Conservation (phyloP, 2,329 filamentous ascomycete genomes). For the Ceratocystis huliohia region DNA sequence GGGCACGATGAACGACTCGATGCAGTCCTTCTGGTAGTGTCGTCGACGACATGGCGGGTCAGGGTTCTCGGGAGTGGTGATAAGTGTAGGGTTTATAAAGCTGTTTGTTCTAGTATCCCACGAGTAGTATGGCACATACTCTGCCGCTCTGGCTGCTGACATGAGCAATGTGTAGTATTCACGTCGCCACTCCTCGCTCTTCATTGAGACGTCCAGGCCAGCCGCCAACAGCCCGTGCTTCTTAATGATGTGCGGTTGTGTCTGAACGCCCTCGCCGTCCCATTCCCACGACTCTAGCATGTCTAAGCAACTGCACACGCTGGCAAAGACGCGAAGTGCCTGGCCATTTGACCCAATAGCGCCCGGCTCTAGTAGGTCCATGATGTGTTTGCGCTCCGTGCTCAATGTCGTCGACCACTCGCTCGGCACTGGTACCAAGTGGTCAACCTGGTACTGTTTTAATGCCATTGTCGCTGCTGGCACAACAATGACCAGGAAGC, state of each 20-base stretch:
- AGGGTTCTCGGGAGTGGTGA: constrained; percentile 75
- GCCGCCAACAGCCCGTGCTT: constrained; percentile 13
- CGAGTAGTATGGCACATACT: constrained; percentile 70
- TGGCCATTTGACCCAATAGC: constrained; percentile 5
- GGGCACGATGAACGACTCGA: constrained; percentile 53
- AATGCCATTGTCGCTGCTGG: constrained; percentile 14
- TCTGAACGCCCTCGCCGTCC: constrained; percentile 18
- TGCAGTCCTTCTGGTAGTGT: constrained; percentile 60
- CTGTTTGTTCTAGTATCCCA: constrained; percentile 49
- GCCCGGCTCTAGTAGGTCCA: constrained; percentile 16
- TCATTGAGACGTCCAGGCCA: constrained; percentile 56
- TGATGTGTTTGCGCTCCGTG: constrained; percentile 8
- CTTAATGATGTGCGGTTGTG: constrained; percentile 12
- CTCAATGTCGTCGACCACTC: constrained; percentile 14
- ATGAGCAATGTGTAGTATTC: constrained; percentile 79
- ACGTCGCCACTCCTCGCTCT: constrained; percentile 71
- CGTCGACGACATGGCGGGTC: constrained; percentile 56
- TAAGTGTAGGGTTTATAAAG: constrained; percentile 57
- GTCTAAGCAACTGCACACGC: constrained; percentile 12
- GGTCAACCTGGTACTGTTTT: constrained; percentile 16
- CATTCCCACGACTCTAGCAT: constrained; percentile 17
- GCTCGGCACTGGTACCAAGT: constrained; percentile 17
- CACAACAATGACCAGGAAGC: constrained; percentile 10
- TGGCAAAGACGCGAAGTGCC: constrained; percentile 12
- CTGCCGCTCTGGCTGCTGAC: constrained; percentile 60